Evolutionary conservation across 495 filamentous ascomycete genomes (phyloP), one percentile per base, ranked within the genome.

Genomic region (Annulohypoxylon bovei): DNA sequence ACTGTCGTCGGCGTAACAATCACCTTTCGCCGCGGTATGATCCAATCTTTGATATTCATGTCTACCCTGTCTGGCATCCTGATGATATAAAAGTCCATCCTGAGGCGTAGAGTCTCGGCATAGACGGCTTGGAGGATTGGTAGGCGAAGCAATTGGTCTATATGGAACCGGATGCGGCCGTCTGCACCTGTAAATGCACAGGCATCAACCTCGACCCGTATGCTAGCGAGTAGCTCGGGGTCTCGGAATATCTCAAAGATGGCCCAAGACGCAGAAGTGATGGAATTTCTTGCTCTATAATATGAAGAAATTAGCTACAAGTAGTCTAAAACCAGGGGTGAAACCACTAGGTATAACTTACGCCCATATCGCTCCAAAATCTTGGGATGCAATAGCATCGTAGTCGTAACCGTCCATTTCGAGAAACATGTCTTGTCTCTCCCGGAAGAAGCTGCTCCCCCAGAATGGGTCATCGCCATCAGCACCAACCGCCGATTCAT

Each of bases 401-500:
- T 68, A 54, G 55, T 79, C 72, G 35, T 62, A 72, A 1, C 71
- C 75, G 25, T 76, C 72, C 68, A 78, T 77, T 12, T 67, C 50
- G 14, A 78, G 70, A 22, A 77, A 76, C 63, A 75, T 77, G 6
- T 62, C 28, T 2, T 76, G 75, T 27, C 77, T 63, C 32, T 78
- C 69, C 2, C 72, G 60, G 53, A 78, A 76, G 68, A 78, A 75
- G 50, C 61, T 76, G 28, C 65, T 63, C 1, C 76, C 76, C 72
- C 76, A 79, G 55, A 69, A 78, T 3, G 65, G 75, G 27, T 78
- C 77, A 27, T 79, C 75, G 20, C 68, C 73, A 16, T 78, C 75
- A 4, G 46, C 28, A 46, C 7, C 70, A n/a, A 71, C 3, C 2
- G 54, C 18, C 9, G 63, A 53, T 8, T 60, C 67, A 20, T 42